phyloP scores from a whole-genome alignment of 768 basidiomycete species.

The Cantharellus anzutake region DNA sequence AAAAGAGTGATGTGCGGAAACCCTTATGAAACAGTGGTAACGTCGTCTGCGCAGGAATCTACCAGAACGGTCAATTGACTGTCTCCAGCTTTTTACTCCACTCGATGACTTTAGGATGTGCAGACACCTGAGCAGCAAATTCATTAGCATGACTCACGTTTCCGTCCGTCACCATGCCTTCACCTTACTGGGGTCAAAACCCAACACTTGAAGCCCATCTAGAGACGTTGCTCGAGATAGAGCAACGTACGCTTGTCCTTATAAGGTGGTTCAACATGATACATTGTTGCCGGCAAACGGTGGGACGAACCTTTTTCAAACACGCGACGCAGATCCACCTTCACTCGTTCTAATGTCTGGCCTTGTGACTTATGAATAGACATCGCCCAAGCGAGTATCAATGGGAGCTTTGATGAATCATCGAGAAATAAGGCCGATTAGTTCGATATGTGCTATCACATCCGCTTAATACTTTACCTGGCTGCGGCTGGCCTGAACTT shows the following conservation, averaged over 20 bases:
- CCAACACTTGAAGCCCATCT: conserved; percentile 67
- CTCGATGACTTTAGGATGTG: conserved; percentile 48
- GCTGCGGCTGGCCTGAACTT: conserved; percentile 54
- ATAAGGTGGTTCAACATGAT: neutral
- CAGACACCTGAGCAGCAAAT: conserved; percentile 30
- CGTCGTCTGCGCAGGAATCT: neutral
- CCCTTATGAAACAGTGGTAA: too few relatives aligned
- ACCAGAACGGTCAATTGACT: neutral
- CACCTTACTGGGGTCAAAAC: conserved; percentile 62
- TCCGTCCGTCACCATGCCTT: neutral
- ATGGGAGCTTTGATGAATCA: conserved; percentile 37
- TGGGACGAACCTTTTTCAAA: conserved; percentile 63
- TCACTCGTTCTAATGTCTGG: conserved; percentile 87
- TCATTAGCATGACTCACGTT: neutral
- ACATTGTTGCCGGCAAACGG: neutral
- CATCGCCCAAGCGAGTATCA: conserved; percentile 95
- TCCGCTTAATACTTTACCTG: conserved; percentile 35
- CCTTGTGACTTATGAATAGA: conserved; percentile 97
- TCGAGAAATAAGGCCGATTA: neutral
- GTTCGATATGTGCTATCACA: neutral
- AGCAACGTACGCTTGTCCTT: conserved; percentile 83
- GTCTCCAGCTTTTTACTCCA: conserved; percentile 55
- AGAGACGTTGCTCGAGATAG: conserved; percentile 76
- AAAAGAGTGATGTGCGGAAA: too few relatives aligned
- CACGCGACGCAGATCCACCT: conserved; percentile 79